Base-by-base conservation (phyloP, 768 basidiomycete genomes). In the Arthromyces matolae region DNA sequence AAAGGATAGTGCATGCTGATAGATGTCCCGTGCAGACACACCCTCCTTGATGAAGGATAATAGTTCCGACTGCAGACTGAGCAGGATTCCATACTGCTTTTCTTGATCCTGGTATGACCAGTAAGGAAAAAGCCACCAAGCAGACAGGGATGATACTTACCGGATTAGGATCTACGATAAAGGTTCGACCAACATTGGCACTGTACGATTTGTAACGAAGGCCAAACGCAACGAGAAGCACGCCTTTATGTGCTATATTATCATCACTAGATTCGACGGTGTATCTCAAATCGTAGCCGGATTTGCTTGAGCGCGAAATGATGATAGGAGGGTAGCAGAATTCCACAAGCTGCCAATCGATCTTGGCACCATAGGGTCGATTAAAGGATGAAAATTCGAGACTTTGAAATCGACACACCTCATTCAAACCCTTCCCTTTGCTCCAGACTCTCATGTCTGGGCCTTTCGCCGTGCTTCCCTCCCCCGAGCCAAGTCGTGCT, bases 321-420 rank as follows among this genome's bases (percentile, higher is more conserved):
- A 98, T 90, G 64, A 97, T 94, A 2, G 95, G 93, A 2, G 89
- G 81, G 66, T 95, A 97, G 56, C 89, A 89, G 68, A 94, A 95
- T 66, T 99, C 96, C 5, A 88, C 86, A 2, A 84, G 78, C n/a
- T 74, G 71, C 81, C 89, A 95, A 62, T 99, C 93, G 47, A 93
- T 77, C 90, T 96, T 35, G 20, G 23, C 18, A 7, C 23, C 33
- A 58, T 12, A 49, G 42, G 32, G 45, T 3, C 29, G 46, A 25
- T 34, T 42, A 32, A 41, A 48, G 13, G 35, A 16, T 14, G 31
- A 20, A 32, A 31, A 22, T 31, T 37, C 38, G 16, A 9, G 18
- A 33, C 8, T 20, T 39, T 8, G 24, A 6, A 32, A 46, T 22
- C 29, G 20, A 74, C 88, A 58, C 56, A 93, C 93, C 42, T 90